phyloP scores from a whole-genome alignment of 2,329 filamentous ascomycete genomes.

The Microsporum canis region DNA sequence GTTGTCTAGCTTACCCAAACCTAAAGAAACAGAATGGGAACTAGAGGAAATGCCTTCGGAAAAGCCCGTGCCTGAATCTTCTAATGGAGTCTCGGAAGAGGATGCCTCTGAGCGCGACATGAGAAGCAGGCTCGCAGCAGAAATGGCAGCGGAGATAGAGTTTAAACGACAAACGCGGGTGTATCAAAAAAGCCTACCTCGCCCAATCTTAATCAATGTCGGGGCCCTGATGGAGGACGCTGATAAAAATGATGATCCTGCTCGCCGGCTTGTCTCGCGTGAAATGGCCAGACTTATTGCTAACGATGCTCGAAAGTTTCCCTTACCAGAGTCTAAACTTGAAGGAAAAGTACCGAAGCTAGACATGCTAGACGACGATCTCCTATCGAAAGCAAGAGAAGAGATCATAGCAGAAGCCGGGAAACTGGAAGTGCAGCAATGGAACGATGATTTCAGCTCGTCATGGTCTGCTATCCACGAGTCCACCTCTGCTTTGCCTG shows the following conservation, averaged over 20 bases:
- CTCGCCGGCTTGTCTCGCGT: constrained; percentile 57
- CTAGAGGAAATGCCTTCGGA: constrained; percentile 77
- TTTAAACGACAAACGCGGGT: constrained; percentile 78
- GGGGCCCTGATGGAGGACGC: constrained; percentile 55
- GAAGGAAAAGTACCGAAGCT: constrained; percentile 51
- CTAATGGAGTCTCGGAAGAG: constrained; percentile 48
- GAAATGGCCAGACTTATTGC: constrained; percentile 73
- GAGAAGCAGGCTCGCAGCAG: constrained; percentile 49
- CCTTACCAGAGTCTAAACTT: constrained; percentile 55
- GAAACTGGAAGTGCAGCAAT: constrained; percentile 38
- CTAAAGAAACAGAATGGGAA: constrained; percentile 90
- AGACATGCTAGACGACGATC: constrained; percentile 56
- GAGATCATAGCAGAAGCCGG: constrained; percentile 61
- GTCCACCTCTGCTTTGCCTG: constrained; percentile 48
- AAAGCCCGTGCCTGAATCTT: constrained; percentile 46
- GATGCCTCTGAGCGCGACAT: constrained; percentile 65
- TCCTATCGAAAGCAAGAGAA: constrained; percentile 62
- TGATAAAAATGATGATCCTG: constrained; percentile 48
- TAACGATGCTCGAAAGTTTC: constrained; percentile 66
- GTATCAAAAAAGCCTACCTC: constrained; percentile 72
- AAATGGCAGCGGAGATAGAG: constrained; percentile 57
- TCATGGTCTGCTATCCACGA: constrained; percentile 42
- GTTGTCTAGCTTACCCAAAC: constrained; percentile 74
- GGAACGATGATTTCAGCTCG: constrained; percentile 39
- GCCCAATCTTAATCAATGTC: constrained; percentile 63